Base-by-base conservation (phyloP, 1,284 basidiomycete genomes). In the Malassezia sympodialis region DNA sequence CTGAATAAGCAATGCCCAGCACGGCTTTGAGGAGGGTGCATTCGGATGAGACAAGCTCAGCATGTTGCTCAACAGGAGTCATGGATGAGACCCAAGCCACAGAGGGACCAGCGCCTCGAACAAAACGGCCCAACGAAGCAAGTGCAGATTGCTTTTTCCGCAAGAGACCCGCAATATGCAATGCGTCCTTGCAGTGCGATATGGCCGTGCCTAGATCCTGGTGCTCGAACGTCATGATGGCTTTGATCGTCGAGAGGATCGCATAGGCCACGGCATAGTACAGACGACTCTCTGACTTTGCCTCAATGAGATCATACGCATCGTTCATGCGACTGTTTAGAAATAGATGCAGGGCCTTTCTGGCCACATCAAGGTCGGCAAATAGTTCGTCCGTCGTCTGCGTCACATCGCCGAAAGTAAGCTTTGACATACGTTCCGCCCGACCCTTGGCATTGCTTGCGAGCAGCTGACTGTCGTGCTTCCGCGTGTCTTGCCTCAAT, bases 161-260 rank as follows among this genome's bases (percentile, higher is more conserved):
- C 11, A 73, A 59, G 40, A 72, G 44, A 23, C 58, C 56, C 8
- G 72, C 68, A 21, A 74, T 68, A 19, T 56, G 57, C 12, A 72
- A 49, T 7, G 69, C 49, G 47, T 74, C 72, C 49, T 69, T 68
- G 62, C 70, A 72, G 50, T 68, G 65, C 28, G 64, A 67, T 24
- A 73, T 72, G 40, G 72, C 72, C 27, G 63, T 63, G 11, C 66
- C 69, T 8, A 74, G 50, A 48, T 74, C 70, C 19, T 62, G 59
- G 12, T 68, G 72, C 49, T 74, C 70, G 45, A 73, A 74, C 1
- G 72, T 74, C 72, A 74, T 74, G 59, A 74, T 66, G n/a, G 65
- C 70, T 53, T 74, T 74, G 61, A 74, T 73, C 23, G 67, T 66
- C 14, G 68, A 65, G 26, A 74, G 71, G 24, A 74, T 58, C 30